phyloP scores from a whole-genome alignment of 345 rosid species.

The Hibiscus mutabilis region DNA sequence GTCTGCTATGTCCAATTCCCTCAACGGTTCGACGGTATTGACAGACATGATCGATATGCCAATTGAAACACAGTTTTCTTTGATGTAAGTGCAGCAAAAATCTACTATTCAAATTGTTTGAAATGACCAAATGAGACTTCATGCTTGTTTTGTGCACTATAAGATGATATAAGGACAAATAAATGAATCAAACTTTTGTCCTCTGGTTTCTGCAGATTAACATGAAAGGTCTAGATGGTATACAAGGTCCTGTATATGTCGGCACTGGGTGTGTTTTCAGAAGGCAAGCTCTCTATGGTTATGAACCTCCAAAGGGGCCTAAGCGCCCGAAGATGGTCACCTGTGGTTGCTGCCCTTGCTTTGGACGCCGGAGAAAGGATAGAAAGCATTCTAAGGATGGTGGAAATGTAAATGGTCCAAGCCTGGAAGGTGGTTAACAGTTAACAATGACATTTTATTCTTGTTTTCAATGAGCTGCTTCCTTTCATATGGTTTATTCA shows the following conservation, averaged over 20 bases:
- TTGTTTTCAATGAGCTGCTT: neutral
- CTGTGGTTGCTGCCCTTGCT: constrained; percentile 97
- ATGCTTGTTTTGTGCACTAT: neutral
- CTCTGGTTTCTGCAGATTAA: constrained; percentile 37
- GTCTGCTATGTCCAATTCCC: constrained; percentile 94
- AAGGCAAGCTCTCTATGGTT: constrained; percentile 89
- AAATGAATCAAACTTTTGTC: neutral
- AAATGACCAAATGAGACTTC: neutral
- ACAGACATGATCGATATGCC: constrained; percentile 76
- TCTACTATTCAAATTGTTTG: neutral
- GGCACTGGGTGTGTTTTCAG: constrained; percentile 98
- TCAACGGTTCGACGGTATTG: constrained; percentile 87
- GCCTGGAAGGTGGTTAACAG: constrained; percentile 43
- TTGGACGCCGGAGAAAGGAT: constrained; percentile 68
- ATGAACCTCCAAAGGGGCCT: constrained; percentile 80
- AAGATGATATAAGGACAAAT: neutral
- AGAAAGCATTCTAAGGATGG: constrained; percentile 42
- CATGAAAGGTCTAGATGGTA: constrained; percentile 81
- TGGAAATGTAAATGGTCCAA: constrained; percentile 39
- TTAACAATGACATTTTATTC: neutral
- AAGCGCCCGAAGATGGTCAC: constrained; percentile 94
- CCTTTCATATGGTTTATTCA: neutral
- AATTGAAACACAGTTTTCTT: constrained; percentile 89
- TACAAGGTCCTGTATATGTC: constrained; percentile 94
- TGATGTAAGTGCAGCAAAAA: constrained; percentile 45